These are phyloP conservation scores for Yamadazyma buinensis DNA, from an alignment of 1,139 yeast species.

Conservation along the genomic window DNA sequence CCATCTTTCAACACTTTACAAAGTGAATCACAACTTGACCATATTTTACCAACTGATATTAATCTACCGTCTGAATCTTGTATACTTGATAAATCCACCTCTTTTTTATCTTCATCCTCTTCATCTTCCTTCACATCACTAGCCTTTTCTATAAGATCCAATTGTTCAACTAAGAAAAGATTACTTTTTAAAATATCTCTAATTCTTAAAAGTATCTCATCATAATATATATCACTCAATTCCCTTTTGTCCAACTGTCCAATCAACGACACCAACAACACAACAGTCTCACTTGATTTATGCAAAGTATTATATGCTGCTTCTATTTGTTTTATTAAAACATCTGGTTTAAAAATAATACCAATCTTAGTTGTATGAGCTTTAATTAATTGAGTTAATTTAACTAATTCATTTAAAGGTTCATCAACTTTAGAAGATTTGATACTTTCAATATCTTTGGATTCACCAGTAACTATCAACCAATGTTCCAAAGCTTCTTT, in stretches of 20 bases:
- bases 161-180: slow-evolving; percentile 22
- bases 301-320: slow-evolving; percentile 55
- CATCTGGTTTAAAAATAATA: slow-evolving; percentile 65
- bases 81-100: slow-evolving; percentile 9
- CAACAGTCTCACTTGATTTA: slow-evolving; percentile 42
- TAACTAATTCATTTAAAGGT: slow-evolving; percentile 56
- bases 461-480: slow-evolving; percentile 13
- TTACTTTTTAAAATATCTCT: slow-evolving; percentile 26
- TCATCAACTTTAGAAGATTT: slow-evolving; percentile 34
- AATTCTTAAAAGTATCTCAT: slow-evolving; percentile 31
- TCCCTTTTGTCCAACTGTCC: slow-evolving; percentile 35
- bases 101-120: slow-evolving; percentile 10
- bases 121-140: slow-evolving; percentile 14
- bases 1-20: slow-evolving; percentile 42
- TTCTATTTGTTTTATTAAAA: slow-evolving; percentile 29
- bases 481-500: slow-evolving; percentile 35
- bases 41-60: slow-evolving; percentile 58
- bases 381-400: slow-evolving; percentile 56
- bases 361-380: slow-evolving; percentile 83
- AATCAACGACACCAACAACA: slow-evolving; percentile 45
- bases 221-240: slow-evolving; percentile 39
- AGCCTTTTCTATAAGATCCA: slow-evolving; percentile 18
- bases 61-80: slow-evolving; percentile 39
- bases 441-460: slow-evolving; percentile 12
- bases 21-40: slow-evolving; percentile 56